Base-by-base conservation (phyloP, 805 yeast genomes). In the Cyberlindnera xylosilytica region DNA sequence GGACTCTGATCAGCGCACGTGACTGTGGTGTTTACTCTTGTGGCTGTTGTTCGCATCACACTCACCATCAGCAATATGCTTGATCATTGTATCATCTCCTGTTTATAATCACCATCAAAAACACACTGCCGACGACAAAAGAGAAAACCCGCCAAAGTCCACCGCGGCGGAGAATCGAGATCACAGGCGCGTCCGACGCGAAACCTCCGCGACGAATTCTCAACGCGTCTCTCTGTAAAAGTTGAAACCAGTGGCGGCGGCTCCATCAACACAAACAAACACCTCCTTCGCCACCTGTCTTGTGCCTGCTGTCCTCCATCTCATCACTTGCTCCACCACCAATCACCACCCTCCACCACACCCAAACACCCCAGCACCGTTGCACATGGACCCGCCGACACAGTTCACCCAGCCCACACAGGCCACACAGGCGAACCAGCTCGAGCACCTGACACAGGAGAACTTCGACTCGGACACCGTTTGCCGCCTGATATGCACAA, bases 401-500 rank as follows among this genome's bases (percentile, higher is more conserved):
- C 72, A 69, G 54, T 69, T 71, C 13, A 68, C 73, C 17, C 73
- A 69, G 51, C 52, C 57, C 16, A 58, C 64, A 4, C 72, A 65
- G 51, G 63, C 71, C 1, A 69, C 76, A 44, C 65, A 49, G 39
- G 46, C 41, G n/a, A 39, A 39, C 17, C 36, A 26, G 24, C 34
- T 41, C 1, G 47, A 41, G n/a, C 66, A 62, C 36, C 62, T 65
- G 34, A 55, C 69, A 2, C 69, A 65, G 42, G 70, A 66, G 42
- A 60, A 61, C 34, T 54, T 66, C n/a, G 67, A 63, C 34, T 65
- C 64, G 13, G 58, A 61, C 31, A 65, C 71, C 13, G 69, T 80
- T n/a, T 75, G 82, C 50, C 66, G 83, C 36, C 62, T 80, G 40
- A 75, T 80, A 27, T 79, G 85, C 54, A 76, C 84, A 3, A 70